Evolutionary conservation across 2,329 filamentous ascomycete genomes (phyloP).

Genomic region (Monosporascus sp.): DNA sequence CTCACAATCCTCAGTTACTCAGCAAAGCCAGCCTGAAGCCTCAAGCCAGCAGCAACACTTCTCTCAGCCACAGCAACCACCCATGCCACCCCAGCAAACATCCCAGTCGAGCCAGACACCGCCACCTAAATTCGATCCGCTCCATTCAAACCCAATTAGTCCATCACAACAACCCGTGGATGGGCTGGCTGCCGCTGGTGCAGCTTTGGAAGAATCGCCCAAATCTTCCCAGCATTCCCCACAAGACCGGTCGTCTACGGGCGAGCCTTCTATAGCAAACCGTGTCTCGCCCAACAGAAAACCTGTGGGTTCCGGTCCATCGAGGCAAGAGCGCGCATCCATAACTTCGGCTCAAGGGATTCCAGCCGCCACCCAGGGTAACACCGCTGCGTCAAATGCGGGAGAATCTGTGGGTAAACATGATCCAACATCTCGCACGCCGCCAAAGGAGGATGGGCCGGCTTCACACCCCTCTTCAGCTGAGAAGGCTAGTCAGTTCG

Average conservation of each 20-base stretch:
- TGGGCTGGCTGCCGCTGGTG: slow-evolving; percentile 3
- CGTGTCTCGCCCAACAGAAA: slow-evolving; percentile 22
- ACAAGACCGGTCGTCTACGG: slow-evolving; percentile 11
- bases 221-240: slow-evolving; percentile 13
- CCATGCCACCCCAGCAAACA: slow-evolving; percentile 13
- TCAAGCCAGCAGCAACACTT: slow-evolving; percentile 2
- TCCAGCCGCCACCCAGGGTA: not conserved
- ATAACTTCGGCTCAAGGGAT: slow-evolving; percentile 10
- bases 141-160: not conserved
- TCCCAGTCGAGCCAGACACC: slow-evolving; percentile 8
- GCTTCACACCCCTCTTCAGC: slow-evolving; percentile 15
- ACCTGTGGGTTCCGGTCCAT: slow-evolving; percentile 22
- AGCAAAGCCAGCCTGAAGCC: slow-evolving; percentile 7
- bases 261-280: slow-evolving; percentile 6
- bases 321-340: slow-evolving; percentile 13
- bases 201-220: slow-evolving; percentile 8
- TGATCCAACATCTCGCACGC: not conserved
- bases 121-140: not conserved
- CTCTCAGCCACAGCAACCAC: slow-evolving; percentile 7
- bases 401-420: not conserved
- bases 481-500: slow-evolving; percentile 16
- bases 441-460: slow-evolving; percentile 1
- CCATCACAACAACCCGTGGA: slow-evolving; percentile 1
- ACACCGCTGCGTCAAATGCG: not conserved
- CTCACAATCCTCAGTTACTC: slow-evolving; percentile 1